Evolutionary conservation across 305 asterid species (phyloP).

Genomic region (Fraxinus latifolia): DNA sequence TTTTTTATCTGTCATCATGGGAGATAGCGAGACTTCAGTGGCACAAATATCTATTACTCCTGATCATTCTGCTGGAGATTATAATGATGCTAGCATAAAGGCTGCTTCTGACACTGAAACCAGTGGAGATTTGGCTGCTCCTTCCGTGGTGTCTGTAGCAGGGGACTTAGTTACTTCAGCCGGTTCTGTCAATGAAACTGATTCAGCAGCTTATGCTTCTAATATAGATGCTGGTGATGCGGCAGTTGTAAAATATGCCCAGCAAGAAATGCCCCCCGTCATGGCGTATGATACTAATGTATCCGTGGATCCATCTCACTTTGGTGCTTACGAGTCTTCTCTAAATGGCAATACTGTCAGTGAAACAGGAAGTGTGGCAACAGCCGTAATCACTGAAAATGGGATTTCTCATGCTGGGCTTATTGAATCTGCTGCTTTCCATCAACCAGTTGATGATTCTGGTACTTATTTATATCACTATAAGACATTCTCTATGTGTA

Average conservation of each 20-base stretch:
- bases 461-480: constrained; percentile 40
- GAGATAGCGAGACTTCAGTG: constrained; percentile 50
- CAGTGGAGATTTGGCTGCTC: constrained; percentile 31
- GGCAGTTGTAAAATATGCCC: constrained; percentile 28
- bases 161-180: constrained; percentile 34
- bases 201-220: constrained; percentile 25
- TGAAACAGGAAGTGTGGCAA: constrained; percentile 38
- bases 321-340: constrained; percentile 44
- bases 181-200: constrained; percentile 26
- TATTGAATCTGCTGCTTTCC: constrained; percentile 52
- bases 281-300: constrained; percentile 34
- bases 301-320: constrained; percentile 40
- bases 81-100: constrained; percentile 30
- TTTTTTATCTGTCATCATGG: constrained; percentile 32
- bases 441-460: constrained; percentile 61
- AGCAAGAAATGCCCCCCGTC: constrained; percentile 38
- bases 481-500: background rate
- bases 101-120: constrained; percentile 31
- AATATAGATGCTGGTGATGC: constrained; percentile 26
- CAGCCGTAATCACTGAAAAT: constrained; percentile 45
- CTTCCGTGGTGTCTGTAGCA: constrained; percentile 27
- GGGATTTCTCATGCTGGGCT: constrained; percentile 54
- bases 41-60: constrained; percentile 40
- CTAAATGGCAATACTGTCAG: constrained; percentile 43
- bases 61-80: constrained; percentile 28